Evolutionary conservation across 73 alveolate genomes (phyloP), one percentile per base, ranked within the genome.

Genomic region (Paramecium tetraurelia): DNA sequence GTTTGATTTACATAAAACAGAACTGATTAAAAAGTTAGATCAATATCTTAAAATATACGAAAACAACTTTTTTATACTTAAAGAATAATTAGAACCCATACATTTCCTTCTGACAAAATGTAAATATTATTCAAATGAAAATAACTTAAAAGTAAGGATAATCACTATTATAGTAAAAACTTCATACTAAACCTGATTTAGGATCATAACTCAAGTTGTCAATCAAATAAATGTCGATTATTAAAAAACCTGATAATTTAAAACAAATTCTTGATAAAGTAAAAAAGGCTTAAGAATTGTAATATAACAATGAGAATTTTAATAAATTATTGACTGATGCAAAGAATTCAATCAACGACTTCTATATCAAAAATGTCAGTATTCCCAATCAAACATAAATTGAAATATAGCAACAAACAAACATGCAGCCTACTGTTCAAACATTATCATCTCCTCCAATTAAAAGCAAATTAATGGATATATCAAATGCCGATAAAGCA

Each of bases 51-150:
- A 46, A 43, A 46, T 27, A 43, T 80, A 80, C 75, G 24, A 44
- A 48, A 20, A 21, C 11, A 80, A 80, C 48, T 80, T 80, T 41
- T 44, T 10, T 24, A 20, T 31, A 24, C 46, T 80, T 2, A 80
- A 80, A 46, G 90, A 80, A 43, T 11, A 40, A 24, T 14, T 80
- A 24, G 90, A 80, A 80, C 90, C 90, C 8, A 80, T 80, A 11
- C 46, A 48, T 24, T 80, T 80, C 50, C 44, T 80, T 20, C 4
- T 44, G 14, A 43, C 43, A 2, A 80, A 80, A 22, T 80, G 90
- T 22, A 80, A 48, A 80, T 80, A 80, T 48, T 80, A 44, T 29
- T 33, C 76, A 10, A 80, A 80, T 80, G 90, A 80, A 7, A 80
- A 80, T 16, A 80, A 80, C 29, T 63, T 80, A 8, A 41, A 48